These are phyloP conservation scores for Camellia oleifera DNA, from an alignment of 179 eudicot genomes.

Conservation along the genomic window DNA sequence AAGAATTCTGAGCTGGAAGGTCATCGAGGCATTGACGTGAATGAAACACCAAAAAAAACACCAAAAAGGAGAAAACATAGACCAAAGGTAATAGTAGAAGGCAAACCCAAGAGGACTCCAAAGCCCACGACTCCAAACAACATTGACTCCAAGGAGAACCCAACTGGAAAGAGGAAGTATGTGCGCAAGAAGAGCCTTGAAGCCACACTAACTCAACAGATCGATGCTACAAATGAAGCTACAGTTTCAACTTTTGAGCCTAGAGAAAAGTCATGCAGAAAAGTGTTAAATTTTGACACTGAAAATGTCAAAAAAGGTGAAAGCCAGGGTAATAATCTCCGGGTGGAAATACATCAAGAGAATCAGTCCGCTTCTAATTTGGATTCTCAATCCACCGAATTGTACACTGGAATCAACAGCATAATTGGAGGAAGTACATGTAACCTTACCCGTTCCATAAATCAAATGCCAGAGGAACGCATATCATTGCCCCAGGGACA, in stretches of 20 bases:
- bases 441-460: not conserved
- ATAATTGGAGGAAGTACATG: constrained; percentile 5
- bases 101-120: constrained; percentile 66
- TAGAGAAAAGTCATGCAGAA: constrained; percentile 38
- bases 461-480: constrained; percentile 19
- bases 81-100: constrained; percentile 83
- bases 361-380: constrained; percentile 9
- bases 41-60: constrained; percentile 60
- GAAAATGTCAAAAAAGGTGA: constrained; percentile 20
- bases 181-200: constrained; percentile 44
- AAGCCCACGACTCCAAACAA: constrained; percentile 47
- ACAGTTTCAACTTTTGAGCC: constrained; percentile 15
- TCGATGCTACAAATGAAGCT: constrained; percentile 16
- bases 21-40: constrained; percentile 51
- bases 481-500: not conserved
- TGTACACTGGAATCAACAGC: constrained; percentile 13
- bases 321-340: constrained; percentile 15
- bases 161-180: constrained; percentile 60
- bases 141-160: constrained; percentile 33
- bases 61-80: constrained; percentile 73
- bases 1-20: constrained; percentile 34
- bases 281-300: constrained; percentile 40
- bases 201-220: constrained; percentile 17
- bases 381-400: constrained; percentile 20
- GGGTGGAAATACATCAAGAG: constrained; percentile 15